phyloP scores from a whole-genome alignment of 176 grass and related monocot species.

The Cenchrus americanus region DNA sequence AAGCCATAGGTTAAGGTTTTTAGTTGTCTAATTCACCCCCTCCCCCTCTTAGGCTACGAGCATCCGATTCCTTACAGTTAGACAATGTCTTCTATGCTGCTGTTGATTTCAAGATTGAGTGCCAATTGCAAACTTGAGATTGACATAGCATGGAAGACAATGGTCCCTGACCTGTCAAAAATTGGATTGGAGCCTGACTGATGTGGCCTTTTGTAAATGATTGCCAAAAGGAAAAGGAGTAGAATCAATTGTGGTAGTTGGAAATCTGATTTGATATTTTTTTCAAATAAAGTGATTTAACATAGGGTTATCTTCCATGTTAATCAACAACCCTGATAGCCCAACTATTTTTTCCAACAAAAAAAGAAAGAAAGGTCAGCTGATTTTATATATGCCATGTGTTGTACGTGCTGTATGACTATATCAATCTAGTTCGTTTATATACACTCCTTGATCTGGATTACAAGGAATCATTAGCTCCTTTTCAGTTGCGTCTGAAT shows the following conservation, averaged over 20 bases:
- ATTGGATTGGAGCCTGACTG: constrained; percentile 29
- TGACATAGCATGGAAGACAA: background rate
- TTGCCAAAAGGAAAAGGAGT: background rate
- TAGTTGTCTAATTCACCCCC: too few relatives aligned
- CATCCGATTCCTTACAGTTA: too few relatives aligned
- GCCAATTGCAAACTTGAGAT: background rate
- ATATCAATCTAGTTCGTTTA: background rate
- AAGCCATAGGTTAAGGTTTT: too few relatives aligned
- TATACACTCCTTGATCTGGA: constrained; percentile 15
- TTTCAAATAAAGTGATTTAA: background rate
- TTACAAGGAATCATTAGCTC: constrained; percentile 28
- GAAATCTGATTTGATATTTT: background rate
- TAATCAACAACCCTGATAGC: constrained; percentile 1
- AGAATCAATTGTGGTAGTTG: constrained; percentile 3
- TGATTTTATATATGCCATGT: constrained; percentile 33
- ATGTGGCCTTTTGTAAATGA: constrained; percentile 21
- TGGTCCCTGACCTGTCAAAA: background rate
- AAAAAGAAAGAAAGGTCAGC: background rate
- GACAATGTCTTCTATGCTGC: too few relatives aligned
- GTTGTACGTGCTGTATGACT: constrained; percentile 22
- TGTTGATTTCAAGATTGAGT: constrained; percentile 8
- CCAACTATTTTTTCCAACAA: background rate
- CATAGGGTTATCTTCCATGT: constrained; percentile 5
- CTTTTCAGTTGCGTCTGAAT: constrained; percentile 34
- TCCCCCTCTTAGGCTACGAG: too few relatives aligned